Conservation (phyloP, 2,329 filamentous ascomycete species). For the Capronia epimyces region DNA sequence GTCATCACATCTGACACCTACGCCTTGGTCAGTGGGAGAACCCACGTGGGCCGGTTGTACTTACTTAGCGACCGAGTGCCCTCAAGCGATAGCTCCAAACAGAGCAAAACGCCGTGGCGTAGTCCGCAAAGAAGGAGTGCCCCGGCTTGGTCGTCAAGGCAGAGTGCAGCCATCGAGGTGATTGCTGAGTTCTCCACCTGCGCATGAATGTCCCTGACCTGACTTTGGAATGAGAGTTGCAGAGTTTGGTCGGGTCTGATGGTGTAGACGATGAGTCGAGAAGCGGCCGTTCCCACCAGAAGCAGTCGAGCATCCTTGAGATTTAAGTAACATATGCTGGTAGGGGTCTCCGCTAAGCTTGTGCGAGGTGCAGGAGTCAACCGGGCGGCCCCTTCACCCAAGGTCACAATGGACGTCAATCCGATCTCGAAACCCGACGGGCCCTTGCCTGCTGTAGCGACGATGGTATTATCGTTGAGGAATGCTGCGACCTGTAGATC, state of each 20-base stretch:
- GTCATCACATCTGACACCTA: conserved; percentile 19
- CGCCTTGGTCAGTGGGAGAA: conserved; percentile 15
- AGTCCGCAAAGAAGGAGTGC: conserved; percentile 40
- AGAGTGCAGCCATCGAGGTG: conserved; percentile 31
- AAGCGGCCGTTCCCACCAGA: conserved; percentile 40
- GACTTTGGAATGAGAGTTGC: conserved; percentile 7
- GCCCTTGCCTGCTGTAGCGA: conserved; percentile 6
- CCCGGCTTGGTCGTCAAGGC: conserved; percentile 14
- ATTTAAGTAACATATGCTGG: conserved; percentile 10
- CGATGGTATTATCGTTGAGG: conserved; percentile 3
- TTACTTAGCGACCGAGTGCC: conserved; percentile 5
- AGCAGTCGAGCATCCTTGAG: conserved; percentile 28
- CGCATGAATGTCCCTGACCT: conserved; percentile 24
- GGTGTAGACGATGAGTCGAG: conserved; percentile 34
- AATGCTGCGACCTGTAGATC: conserved; percentile 1
- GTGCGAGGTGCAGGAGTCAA: background rate
- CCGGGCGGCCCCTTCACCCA: background rate
- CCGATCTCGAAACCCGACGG: conserved; percentile 11
- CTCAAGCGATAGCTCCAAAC: conserved; percentile 30
- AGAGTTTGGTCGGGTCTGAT: conserved; percentile 23
- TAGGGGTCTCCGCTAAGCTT: conserved; percentile 5
- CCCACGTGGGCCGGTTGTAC: background rate
- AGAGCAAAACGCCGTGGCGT: conserved; percentile 41
- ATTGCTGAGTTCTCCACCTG: conserved; percentile 36
- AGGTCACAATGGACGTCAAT: conserved; percentile 2